Conservation (phyloP, 768 basidiomycete species). For the Trametes cingulata region DNA sequence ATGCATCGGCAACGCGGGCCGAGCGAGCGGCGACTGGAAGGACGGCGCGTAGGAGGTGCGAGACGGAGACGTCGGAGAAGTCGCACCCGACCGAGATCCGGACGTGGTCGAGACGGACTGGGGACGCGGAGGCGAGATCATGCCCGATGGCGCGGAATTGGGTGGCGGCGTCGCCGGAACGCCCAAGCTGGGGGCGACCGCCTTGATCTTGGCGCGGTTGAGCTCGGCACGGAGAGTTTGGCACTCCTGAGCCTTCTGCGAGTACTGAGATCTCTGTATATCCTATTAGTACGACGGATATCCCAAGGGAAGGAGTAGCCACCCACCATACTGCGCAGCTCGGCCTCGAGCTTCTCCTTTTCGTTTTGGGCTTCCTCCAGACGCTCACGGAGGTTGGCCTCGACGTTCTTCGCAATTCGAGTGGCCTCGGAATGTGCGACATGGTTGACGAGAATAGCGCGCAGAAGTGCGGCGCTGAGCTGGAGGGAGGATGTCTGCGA, state of each 20-base stretch:
- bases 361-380: conserved; percentile 63
- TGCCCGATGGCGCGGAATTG: conserved; percentile 18
- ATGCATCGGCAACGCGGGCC: conserved; percentile 50
- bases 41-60: conserved; percentile 43
- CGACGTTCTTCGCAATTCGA: conserved; percentile 63
- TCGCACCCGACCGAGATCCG: conserved; percentile 30
- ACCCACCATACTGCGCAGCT: conserved; percentile 66
- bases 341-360: conserved; percentile 63
- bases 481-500: conserved; percentile 63
- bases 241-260: conserved; percentile 71
- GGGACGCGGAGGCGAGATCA: conserved; percentile 28
- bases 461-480: conserved; percentile 75
- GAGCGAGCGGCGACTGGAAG: conserved; percentile 49
- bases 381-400: conserved; percentile 61
- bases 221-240: conserved; percentile 68
- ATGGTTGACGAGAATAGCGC: conserved; percentile 83
- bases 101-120: conserved; percentile 26
- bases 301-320: background rate
- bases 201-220: conserved; percentile 53
- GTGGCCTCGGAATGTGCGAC: conserved; percentile 76
- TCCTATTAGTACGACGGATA: conserved; percentile 13
- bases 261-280: conserved; percentile 57
- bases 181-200: conserved; percentile 37
- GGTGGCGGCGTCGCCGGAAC: conserved; percentile 33
- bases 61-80: conserved; percentile 31